phyloP scores from a whole-genome alignment of 2,329 filamentous ascomycete species.

The Calonectria naviculata region DNA sequence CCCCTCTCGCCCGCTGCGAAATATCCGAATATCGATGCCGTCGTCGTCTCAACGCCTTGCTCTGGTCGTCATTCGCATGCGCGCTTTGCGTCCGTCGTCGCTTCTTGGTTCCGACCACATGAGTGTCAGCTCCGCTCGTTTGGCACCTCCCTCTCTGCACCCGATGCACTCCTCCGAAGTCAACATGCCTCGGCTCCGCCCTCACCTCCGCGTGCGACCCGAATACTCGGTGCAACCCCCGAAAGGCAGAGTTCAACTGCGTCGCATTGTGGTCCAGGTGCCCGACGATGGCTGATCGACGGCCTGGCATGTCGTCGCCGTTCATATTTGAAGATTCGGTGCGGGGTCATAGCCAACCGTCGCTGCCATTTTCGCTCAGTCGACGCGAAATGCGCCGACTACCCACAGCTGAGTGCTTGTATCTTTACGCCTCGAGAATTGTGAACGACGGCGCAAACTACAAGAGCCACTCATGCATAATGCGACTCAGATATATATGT shows the following conservation, averaged over 20 bases:
- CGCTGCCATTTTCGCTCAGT: not conserved
- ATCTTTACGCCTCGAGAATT: not conserved
- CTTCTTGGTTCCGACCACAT: not conserved
- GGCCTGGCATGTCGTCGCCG: not conserved
- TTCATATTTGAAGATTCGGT: not conserved
- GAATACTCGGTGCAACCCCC: slow-evolving; percentile 26
- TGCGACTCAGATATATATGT: not conserved
- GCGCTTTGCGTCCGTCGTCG: not conserved
- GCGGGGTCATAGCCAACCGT: slow-evolving; percentile 3
- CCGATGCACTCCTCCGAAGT: slow-evolving; percentile 16
- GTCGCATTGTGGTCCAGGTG: slow-evolving; percentile 7
- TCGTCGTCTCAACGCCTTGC: not conserved
- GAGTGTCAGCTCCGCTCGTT: not conserved
- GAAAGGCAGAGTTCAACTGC: slow-evolving; percentile 19
- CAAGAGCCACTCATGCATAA: too few species aligned
- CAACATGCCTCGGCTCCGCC: slow-evolving; percentile 14
- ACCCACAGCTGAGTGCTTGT: not conserved
- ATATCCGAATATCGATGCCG: slow-evolving; percentile 2
- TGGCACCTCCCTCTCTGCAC: not conserved
- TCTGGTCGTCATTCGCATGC: slow-evolving; percentile 1
- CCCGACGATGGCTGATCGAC: not conserved
- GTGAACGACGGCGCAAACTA: not conserved
- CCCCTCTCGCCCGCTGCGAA: slow-evolving; percentile 15
- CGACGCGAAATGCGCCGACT: slow-evolving; percentile 6
- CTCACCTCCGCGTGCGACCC: slow-evolving; percentile 38